Percentiles rank a stretch among this genome's conserved stretches.
Evolutionary conservation across 1,284 basidiomycete genomes (phyloP).

Genomic region (Bondarzewia mesenterica): DNA sequence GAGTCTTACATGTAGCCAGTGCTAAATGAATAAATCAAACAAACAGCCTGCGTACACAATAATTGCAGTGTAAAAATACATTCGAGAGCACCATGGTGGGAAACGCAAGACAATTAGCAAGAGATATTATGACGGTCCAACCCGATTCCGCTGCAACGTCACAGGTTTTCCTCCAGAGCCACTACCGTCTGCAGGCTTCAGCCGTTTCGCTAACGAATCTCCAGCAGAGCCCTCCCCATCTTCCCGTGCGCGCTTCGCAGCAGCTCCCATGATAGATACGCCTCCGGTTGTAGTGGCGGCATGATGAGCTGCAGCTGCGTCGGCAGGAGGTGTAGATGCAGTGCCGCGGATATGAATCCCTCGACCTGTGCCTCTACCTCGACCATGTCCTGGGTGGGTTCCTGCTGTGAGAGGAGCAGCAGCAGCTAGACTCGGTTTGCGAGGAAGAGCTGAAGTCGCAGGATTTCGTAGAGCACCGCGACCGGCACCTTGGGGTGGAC

Average conservation of each 20-base stretch:
- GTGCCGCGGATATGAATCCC: slow-evolving; percentile 32
- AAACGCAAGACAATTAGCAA: not conserved
- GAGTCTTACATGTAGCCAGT: too few species aligned
- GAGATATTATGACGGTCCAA: slow-evolving; percentile 17
- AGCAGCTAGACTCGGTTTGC: slow-evolving; percentile 16
- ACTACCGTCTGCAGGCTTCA: slow-evolving; percentile 40
- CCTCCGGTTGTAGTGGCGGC: slow-evolving; percentile 25
- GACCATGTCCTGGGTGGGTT: slow-evolving; percentile 20
- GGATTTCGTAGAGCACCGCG: slow-evolving; percentile 10
- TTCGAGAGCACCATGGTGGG: slow-evolving; percentile 2
- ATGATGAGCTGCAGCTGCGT: slow-evolving; percentile 27
- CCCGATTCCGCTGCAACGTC: slow-evolving; percentile 22
- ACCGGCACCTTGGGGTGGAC: slow-evolving; percentile 16
- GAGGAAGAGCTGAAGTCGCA: slow-evolving; percentile 11
- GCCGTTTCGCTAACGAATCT: slow-evolving; percentile 60
- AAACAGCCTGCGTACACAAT: slow-evolving; percentile 1
- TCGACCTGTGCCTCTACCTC: slow-evolving; percentile 26
- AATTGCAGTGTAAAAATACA: slow-evolving; percentile 3
- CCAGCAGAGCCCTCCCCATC: slow-evolving; percentile 38
- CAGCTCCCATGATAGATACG: slow-evolving; percentile 60
- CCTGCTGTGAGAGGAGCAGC: slow-evolving; percentile 16
- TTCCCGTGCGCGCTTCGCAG: slow-evolving; percentile 59
- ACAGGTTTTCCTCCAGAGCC: slow-evolving; percentile 18
- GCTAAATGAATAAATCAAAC: slow-evolving; percentile 3
- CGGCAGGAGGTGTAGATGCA: slow-evolving; percentile 22